Evolutionary conservation across 2,329 filamentous ascomycete species (phyloP), one percentile per base, ranked within the genome.

Genomic region (Trichoderma polysporum): DNA sequence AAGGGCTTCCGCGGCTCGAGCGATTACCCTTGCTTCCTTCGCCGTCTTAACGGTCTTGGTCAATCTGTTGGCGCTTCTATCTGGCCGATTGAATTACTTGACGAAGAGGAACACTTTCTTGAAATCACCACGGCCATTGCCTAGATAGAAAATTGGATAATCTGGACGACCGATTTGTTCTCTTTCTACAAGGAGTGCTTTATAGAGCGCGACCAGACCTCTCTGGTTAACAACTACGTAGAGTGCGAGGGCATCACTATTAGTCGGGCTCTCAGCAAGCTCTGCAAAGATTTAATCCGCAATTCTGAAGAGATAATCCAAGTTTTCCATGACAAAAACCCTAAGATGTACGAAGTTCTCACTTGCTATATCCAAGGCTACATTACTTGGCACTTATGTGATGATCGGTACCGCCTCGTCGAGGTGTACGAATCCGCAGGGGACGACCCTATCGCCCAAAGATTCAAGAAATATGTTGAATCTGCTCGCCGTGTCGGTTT

Each of bases 121-220:
- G 70, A 72, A 45, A 69, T 72, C 31, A 70, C 69, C 19, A 68
- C 62, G 5, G 68, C 68, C 31, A 54, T 71, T 25, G 60, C 69
- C 13, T 68, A 70, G 57, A 70, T 72, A 45, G 71, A 72, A 41
- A 68, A 68, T 61, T 70, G 67, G 68, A 69, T 72, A 68, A 67
- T 69, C 2, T 68, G 63, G 65, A 66, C 68, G 45, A 72, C 71
- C 27, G 71, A 72, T 49, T 56, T 72, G 19, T 53, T 71, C 25
- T 72, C 71, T 27, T 71, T 70, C 65, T 72, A 71, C 66, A 71
- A 72, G 63, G 70, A 72, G 50, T 50, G 27, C 47, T 71, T 68
- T 39, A 66, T 61, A 27, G 65, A 63, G 33, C 70, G 68, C 12
- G 70, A 72, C 56, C 68, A 72, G 49, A 70, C 64, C 19, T 68